Evolutionary conservation across 371 early-diverging fungal species (phyloP).

Genomic region (Coemansia sp.): DNA sequence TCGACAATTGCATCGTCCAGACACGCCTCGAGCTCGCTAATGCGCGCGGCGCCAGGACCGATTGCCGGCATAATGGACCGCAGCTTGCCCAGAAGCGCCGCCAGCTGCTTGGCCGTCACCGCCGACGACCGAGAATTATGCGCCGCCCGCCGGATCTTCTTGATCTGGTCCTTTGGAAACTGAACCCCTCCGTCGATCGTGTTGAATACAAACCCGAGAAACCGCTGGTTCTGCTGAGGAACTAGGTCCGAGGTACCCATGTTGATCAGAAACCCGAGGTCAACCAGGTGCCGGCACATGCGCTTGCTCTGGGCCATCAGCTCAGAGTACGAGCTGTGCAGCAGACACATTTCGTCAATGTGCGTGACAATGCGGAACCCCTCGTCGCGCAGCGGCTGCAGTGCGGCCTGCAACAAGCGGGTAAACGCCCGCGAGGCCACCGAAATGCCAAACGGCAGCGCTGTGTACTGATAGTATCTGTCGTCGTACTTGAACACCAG

Average conservation of each 20-base stretch:
- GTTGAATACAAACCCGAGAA: slow-evolving; percentile 50
- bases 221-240: slow-evolving; percentile 50
- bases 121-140: slow-evolving; percentile 26
- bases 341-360: slow-evolving; percentile 50
- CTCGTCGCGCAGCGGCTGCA: slow-evolving; percentile 39
- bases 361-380: slow-evolving; percentile 50
- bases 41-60: slow-evolving; percentile 25
- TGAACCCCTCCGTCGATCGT: slow-evolving; percentile 30
- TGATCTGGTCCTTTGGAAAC: slow-evolving; percentile 44
- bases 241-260: slow-evolving; percentile 35
- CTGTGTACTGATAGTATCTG: slow-evolving; percentile 52
- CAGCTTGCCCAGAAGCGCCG: slow-evolving; percentile 39
- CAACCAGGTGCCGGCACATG: slow-evolving; percentile 29
- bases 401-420: slow-evolving; percentile 46
- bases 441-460: slow-evolving; percentile 54
- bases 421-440: slow-evolving; percentile 54
- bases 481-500: slow-evolving; percentile 54
- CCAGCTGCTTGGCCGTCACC: slow-evolving; percentile 46
- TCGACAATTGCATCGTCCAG: slow-evolving; percentile 24
- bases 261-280: slow-evolving; percentile 49
- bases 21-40: slow-evolving; percentile 36
- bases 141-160: slow-evolving; percentile 44
- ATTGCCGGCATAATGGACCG: slow-evolving; percentile 44
- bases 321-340: slow-evolving; percentile 30
- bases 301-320: slow-evolving; percentile 28